Evolutionary conservation across 2,329 filamentous ascomycete genomes (phyloP).

Genomic region (Triangularia verruculosa): DNA sequence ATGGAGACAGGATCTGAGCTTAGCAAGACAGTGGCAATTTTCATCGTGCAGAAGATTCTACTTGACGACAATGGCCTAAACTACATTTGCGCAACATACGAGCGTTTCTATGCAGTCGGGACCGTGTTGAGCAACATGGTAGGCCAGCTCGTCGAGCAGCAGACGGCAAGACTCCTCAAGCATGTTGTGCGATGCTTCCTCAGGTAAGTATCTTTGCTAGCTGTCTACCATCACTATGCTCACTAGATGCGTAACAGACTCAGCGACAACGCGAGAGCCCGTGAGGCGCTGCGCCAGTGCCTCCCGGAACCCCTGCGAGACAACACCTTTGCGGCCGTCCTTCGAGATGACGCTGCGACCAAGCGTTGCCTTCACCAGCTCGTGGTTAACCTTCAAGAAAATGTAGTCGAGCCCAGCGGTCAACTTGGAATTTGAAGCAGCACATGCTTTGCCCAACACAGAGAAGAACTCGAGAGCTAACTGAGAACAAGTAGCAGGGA

Average conservation of each 20-base stretch:
- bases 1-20: conserved; percentile 99
- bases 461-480: conserved; percentile 11
- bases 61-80: conserved; percentile 94
- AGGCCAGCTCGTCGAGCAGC: conserved; percentile 92
- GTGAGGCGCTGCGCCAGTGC: conserved; percentile 92
- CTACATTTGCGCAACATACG: conserved; percentile 98
- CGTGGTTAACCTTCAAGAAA: conserved; percentile 85
- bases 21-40: conserved; percentile 98
- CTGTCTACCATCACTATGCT: background rate
- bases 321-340: conserved; percentile 92
- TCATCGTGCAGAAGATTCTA: conserved; percentile 98
- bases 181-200: conserved; percentile 97
- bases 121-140: conserved; percentile 99
- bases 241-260: conserved; percentile 52
- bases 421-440: conserved; percentile 27
- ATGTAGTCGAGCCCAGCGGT: conserved; percentile 55
- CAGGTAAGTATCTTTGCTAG: conserved; percentile 55
- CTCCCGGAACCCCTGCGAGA: conserved; percentile 98
- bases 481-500: conserved; percentile 11
- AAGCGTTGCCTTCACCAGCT: conserved; percentile 97
- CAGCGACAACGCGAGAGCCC: conserved; percentile 92
- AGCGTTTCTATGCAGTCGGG: conserved; percentile 96
- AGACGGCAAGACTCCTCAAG: conserved; percentile 92
- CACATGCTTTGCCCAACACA: background rate
- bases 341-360: conserved; percentile 94